phyloP scores from a whole-genome alignment of 805 yeast species.

The Candida maesae region DNA sequence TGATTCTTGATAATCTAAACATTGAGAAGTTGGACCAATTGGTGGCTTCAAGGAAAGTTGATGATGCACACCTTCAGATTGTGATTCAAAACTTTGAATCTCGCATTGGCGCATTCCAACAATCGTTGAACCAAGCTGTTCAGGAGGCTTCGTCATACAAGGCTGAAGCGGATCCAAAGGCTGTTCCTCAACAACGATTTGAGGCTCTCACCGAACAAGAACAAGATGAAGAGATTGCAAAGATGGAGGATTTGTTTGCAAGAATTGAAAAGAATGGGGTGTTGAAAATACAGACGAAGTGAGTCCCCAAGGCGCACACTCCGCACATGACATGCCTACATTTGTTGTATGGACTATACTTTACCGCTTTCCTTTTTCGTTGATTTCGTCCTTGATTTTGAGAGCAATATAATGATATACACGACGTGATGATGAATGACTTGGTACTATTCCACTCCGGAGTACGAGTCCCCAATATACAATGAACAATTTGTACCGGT shows the following conservation, averaged over 20 bases:
- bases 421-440: no score
- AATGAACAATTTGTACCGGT: no score
- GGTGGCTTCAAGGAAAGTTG: neutral
- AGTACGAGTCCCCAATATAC: no score
- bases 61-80: constrained; percentile 19
- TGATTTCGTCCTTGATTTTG: neutral
- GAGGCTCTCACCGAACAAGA: constrained; percentile 26
- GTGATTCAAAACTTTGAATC: constrained; percentile 8
- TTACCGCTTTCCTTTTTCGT: no score
- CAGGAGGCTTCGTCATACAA: constrained; percentile 7
- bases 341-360: no score
- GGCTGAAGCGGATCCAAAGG: constrained; percentile 1
- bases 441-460: no score
- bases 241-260: constrained; percentile 24
- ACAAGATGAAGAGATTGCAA: constrained; percentile 25
- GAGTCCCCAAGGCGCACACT: neutral
- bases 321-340: no score
- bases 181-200: constrained; percentile 19
- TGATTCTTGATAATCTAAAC: constrained; percentile 16
- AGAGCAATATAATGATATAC: neutral
- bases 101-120: constrained; percentile 1
- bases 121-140: constrained; percentile 2
- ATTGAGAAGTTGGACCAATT: constrained; percentile 8
- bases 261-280: constrained; percentile 27
- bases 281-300: constrained; percentile 25